Conservation (phyloP, 2,329 filamentous ascomycete genomes). For the Botrytis byssoidea region DNA sequence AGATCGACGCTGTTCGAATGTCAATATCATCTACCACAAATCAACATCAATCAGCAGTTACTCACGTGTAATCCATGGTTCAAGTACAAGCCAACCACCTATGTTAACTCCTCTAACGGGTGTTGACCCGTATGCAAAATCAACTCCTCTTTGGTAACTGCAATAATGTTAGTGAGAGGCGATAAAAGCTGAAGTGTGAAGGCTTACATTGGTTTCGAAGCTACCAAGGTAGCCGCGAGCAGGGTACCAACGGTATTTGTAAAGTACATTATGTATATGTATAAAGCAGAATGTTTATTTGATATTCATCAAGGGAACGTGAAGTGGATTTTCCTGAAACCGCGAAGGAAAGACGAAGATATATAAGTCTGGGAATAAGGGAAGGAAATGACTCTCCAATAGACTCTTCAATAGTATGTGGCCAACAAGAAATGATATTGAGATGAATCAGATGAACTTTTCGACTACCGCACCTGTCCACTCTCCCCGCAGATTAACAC, state of each 20-base stretch:
- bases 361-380: not conserved
- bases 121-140: slow-evolving; percentile 49
- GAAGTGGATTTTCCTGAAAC: not conserved
- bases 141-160: slow-evolving; percentile 36
- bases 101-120: slow-evolving; percentile 43
- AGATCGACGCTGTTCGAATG: slow-evolving; percentile 46
- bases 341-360: slow-evolving; percentile 2
- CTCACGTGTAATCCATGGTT: slow-evolving; percentile 51
- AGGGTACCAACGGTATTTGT: slow-evolving; percentile 12
- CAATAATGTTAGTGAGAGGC: not conserved
- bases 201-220: slow-evolving; percentile 19
- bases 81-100: slow-evolving; percentile 40
- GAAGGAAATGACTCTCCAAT: not conserved
- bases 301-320: slow-evolving; percentile 7
- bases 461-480: not conserved
- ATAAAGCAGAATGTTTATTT: not conserved
- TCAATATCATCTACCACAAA: not conserved
- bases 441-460: not conserved
- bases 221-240: slow-evolving; percentile 6
- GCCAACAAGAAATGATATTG: not conserved
- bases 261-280: slow-evolving; percentile 18
- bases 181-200: not conserved
- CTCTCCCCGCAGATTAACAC: slow-evolving; percentile 1
- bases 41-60: not conserved
- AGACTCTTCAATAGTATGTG: not conserved